A percentile compares a stretch with the other conserved stretches of the same genome.
Evolutionary conservation across 768 basidiomycete species (phyloP).

Genomic region (Naematelia encephala): DNA sequence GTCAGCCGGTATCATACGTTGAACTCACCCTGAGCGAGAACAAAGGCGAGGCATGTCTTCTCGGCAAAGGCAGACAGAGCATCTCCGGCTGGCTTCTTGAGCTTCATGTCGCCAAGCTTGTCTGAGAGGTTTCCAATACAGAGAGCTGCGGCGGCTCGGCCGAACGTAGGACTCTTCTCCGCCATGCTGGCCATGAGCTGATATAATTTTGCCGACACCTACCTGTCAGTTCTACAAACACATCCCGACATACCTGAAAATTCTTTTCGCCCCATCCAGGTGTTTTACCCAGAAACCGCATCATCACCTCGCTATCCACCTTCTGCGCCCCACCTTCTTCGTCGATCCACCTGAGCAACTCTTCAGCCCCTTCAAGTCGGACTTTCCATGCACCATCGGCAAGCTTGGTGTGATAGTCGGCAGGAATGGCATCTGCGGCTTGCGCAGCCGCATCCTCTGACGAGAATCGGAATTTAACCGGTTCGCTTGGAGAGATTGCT

Average conservation of each 20-base stretch:
- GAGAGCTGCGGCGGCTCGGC: constrained; percentile 76
- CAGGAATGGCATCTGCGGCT: constrained; percentile 69
- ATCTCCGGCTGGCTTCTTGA: constrained; percentile 95
- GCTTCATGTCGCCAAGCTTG: constrained; percentile 91
- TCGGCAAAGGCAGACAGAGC: constrained; percentile 78
- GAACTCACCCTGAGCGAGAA: constrained; percentile 77
- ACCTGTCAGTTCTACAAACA: not conserved
- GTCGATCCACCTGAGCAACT: constrained; percentile 72
- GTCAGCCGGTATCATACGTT: not conserved
- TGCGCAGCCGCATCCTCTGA: constrained; percentile 87
- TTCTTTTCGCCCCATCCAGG: constrained; percentile 97
- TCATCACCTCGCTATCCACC: constrained; percentile 81
- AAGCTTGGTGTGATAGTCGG: constrained; percentile 66
- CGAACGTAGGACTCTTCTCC: constrained; percentile 75
- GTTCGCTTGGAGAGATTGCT: constrained; percentile 63
- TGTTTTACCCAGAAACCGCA: constrained; percentile 82
- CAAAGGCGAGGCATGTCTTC: constrained; percentile 89
- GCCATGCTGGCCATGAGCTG: constrained; percentile 70
- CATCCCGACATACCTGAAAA: constrained; percentile 68
- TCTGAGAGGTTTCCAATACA: constrained; percentile 78
- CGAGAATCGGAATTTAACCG: constrained; percentile 84
- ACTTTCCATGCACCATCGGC: constrained; percentile 93
- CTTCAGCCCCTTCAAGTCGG: constrained; percentile 79
- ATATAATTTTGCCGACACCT: constrained; percentile 91
- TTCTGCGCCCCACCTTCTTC: constrained; percentile 60